Percentiles rank a stretch among this genome's conserved stretches.
Evolutionary conservation across 1,284 basidiomycete genomes (phyloP).

Genomic region (Phellinidium pouzarii): DNA sequence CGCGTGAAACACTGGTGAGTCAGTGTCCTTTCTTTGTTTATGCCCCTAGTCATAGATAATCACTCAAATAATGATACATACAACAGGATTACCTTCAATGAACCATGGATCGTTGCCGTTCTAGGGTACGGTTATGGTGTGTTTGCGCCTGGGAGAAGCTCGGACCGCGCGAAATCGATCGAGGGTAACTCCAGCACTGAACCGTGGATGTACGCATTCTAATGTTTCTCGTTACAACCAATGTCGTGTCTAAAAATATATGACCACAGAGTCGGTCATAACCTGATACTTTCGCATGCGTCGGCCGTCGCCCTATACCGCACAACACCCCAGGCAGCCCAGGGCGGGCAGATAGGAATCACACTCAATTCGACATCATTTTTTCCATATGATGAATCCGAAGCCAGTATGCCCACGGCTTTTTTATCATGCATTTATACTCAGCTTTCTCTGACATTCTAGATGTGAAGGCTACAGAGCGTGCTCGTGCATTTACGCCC

Average conservation of each 20-base stretch:
- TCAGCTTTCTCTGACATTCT: too few species aligned
- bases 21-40: too few species aligned
- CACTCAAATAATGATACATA: background rate
- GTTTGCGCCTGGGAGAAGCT: constrained; percentile 61
- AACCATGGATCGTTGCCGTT: constrained; percentile 64
- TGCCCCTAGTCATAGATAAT: too few species aligned
- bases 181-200: constrained; percentile 60
- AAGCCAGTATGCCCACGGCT: constrained; percentile 45
- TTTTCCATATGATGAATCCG: constrained; percentile 57
- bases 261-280: constrained; percentile 51
- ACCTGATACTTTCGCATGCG: constrained; percentile 62
- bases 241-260: background rate
- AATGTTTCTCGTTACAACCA: constrained; percentile 6
- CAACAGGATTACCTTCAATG: constrained; percentile 59
- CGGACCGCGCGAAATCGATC: constrained; percentile 44
- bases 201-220: constrained; percentile 56
- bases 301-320: constrained; percentile 58
- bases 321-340: constrained; percentile 45
- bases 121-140: constrained; percentile 60
- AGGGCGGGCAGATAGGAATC: constrained; percentile 63
- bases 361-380: constrained; percentile 68
- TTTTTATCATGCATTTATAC: too few species aligned
- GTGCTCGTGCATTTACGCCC: constrained; percentile 56
- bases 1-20: constrained; percentile 66
- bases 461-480: constrained; percentile 60